These are phyloP conservation scores for Tephrocybe rancida DNA, from an alignment of 768 basidiomycete genomes.

Conservation along the genomic window DNA sequence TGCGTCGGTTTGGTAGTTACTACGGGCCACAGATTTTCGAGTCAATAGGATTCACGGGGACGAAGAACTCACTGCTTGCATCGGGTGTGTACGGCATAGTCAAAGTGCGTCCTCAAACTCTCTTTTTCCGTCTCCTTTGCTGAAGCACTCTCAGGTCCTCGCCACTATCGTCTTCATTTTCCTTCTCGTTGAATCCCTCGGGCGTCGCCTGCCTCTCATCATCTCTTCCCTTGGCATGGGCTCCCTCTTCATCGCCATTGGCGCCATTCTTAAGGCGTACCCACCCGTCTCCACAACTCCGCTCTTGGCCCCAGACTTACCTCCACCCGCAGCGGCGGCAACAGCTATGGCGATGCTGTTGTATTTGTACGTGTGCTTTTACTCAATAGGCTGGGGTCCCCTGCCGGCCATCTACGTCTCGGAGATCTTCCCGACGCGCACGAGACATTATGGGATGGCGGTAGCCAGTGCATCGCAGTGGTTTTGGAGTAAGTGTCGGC, in stretches of 20 bases:
- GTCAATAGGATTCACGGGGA: slow-evolving; percentile 68
- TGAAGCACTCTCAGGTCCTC: slow-evolving; percentile 47
- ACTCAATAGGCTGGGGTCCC: slow-evolving; percentile 83
- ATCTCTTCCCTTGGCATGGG: slow-evolving; percentile 84
- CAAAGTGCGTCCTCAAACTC: neutral
- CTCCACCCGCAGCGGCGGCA: slow-evolving; percentile 62
- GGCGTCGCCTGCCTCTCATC: slow-evolving; percentile 68
- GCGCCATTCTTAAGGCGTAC: slow-evolving; percentile 79
- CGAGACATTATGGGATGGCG: slow-evolving; percentile 79
- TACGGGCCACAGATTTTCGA: slow-evolving; percentile 77
- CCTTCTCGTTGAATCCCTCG: slow-evolving; percentile 65
- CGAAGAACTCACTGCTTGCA: slow-evolving; percentile 64
- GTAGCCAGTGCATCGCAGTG: slow-evolving; percentile 79
- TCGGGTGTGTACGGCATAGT: slow-evolving; percentile 64
- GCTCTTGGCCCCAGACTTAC: slow-evolving; percentile 33
- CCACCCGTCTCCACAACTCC: slow-evolving; percentile 43
- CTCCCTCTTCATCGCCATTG: slow-evolving; percentile 77
- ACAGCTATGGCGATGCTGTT: slow-evolving; percentile 86
- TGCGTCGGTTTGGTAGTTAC: slow-evolving; percentile 52
- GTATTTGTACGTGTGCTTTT: slow-evolving; percentile 86
- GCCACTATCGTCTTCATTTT: slow-evolving; percentile 67
- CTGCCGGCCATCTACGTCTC: slow-evolving; percentile 64
- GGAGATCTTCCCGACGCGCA: slow-evolving; percentile 87
- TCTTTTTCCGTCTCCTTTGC: neutral
- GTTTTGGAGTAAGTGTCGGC: slow-evolving; percentile 61